Percentiles rank a stretch among this genome's conserved stretches.
phyloP scores from a whole-genome alignment of 192 early-diverging fungal species.

The Entrophospora sp. region DNA sequence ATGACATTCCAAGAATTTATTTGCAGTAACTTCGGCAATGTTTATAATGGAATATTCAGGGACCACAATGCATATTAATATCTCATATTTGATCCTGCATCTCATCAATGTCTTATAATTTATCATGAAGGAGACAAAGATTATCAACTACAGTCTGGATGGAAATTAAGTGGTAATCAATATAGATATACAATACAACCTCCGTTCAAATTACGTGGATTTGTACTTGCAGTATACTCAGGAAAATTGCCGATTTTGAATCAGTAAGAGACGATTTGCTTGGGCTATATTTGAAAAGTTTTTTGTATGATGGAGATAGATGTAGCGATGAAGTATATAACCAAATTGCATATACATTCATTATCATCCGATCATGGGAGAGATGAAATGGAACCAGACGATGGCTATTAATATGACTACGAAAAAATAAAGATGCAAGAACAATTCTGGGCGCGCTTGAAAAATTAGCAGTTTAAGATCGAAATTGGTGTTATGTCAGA shows the following conservation, averaged over 20 bases:
- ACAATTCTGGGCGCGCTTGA: neutral
- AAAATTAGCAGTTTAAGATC: neutral
- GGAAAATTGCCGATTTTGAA: neutral
- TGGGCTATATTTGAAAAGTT: neutral
- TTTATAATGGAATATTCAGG: neutral
- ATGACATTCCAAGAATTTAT: neutral
- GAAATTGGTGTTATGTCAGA: no score
- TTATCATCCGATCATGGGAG: neutral
- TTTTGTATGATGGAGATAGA: neutral
- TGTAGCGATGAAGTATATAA: conserved; percentile 12
- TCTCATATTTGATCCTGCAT: neutral
- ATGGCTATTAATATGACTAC: neutral
- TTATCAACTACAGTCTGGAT: conserved; percentile 1
- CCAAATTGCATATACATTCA: conserved; percentile 2
- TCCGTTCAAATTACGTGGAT: neutral
- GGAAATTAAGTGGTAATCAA: neutral
- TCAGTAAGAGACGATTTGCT: neutral
- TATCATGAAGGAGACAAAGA: neutral
- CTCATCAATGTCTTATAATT: conserved; percentile 3
- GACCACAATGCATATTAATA: neutral
- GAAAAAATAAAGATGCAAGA: neutral
- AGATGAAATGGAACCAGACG: neutral
- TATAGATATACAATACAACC: neutral
- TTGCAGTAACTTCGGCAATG: neutral
- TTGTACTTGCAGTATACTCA: conserved; percentile 1